Evolutionary conservation across 2,329 filamentous ascomycete species (phyloP), one percentile per base, ranked within the genome.

Genomic region (Monilinia fructigena): DNA sequence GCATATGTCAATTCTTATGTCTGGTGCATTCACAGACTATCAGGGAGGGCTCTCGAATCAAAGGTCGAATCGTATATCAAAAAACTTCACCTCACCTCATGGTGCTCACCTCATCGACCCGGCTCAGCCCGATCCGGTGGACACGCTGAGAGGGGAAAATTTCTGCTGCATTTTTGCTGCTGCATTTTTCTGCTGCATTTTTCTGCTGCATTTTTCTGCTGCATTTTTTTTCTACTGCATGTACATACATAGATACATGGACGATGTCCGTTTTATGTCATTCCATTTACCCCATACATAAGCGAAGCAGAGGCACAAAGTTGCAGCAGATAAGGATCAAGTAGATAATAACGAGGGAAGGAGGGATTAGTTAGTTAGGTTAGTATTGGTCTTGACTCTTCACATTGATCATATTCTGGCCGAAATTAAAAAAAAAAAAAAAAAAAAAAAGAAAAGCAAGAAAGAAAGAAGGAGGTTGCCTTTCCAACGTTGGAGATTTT

Each of bases 131-230:
- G 31, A 35, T 35, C 31, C 31, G 31, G 31, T 35, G 31, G 31
- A 8, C 31, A 35, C 40, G 16, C 40, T 42, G 40, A 42, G 42
- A 16, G 55, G 26, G 40, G 26, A 35, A 35, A 59, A 59, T 31
- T 59, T 28, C 28, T 28, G 28, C 28, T 28, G 28, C 28, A 28
- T 28, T 28, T 28, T 59, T 59, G n/a, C 55, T 59, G 55, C 55
- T 59, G 55, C 28, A 28, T 28, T 28, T 28, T 59, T 59, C 55
- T 59, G 55, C 55, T 59, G 55, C 55, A 59, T 59, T n/a, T 59
- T 59, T 59, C 55, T 59, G 55, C 55, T 59, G 55, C 55, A 59
- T 59, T n/a, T 59, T 59, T 59, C 55, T 59, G 55, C 55, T 59
- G 55, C 55, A 59, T 59, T n/a, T 59, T 59, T 59, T 59, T 59